These are phyloP conservation scores for Penicillium alfredii DNA, from an alignment of 495 filamentous ascomycete species.

Conservation along the genomic window DNA sequence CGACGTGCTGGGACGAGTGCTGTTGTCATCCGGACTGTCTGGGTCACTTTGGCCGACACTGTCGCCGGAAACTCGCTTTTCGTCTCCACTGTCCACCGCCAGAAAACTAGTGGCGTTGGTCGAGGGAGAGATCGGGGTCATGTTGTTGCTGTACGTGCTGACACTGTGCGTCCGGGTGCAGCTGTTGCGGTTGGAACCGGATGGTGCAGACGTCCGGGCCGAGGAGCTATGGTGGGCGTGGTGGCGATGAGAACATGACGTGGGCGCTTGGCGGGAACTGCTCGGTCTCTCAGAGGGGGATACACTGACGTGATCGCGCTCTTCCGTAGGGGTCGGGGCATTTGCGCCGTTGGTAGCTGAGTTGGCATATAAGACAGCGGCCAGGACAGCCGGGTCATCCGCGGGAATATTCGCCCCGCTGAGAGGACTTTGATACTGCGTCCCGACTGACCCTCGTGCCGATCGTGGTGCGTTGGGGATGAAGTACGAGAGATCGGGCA, in stretches of 20 bases:
- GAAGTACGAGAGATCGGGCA: slow-evolving; percentile 30
- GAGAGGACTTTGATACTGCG: slow-evolving; percentile 13
- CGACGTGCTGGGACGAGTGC: slow-evolving; percentile 29
- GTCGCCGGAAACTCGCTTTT: slow-evolving; percentile 30
- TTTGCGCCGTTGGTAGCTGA: slow-evolving; percentile 9
- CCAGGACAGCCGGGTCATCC: slow-evolving; percentile 27
- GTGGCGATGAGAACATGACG: slow-evolving; percentile 21
- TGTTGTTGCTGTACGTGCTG: slow-evolving; percentile 40
- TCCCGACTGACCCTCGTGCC: slow-evolving; percentile 11
- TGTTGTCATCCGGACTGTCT: slow-evolving; percentile 20
- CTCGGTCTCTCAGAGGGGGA: slow-evolving; percentile 21
- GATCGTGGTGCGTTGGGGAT: slow-evolving; percentile 18
- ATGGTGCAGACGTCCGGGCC: slow-evolving; percentile 30
- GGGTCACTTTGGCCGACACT: slow-evolving; percentile 27
- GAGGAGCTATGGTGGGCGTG: slow-evolving; percentile 38
- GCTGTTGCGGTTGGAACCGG: slow-evolving; percentile 37
- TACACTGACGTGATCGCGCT: slow-evolving; percentile 17
- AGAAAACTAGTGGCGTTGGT: slow-evolving; percentile 50
- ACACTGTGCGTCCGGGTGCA: slow-evolving; percentile 41
- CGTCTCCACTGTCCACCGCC: slow-evolving; percentile 44
- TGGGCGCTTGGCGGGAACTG: slow-evolving; percentile 27
- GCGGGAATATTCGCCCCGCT: slow-evolving; percentile 11
- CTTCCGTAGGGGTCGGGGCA: slow-evolving; percentile 6
- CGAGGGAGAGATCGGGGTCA: slow-evolving; percentile 42
- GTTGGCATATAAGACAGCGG: slow-evolving; percentile 30